A percentile compares a stretch with the other conserved stretches of the same genome.
These are phyloP conservation scores for Colletotrichum gloeosporioides DNA, from an alignment of 2,329 filamentous ascomycete genomes.

Conservation along the genomic window DNA sequence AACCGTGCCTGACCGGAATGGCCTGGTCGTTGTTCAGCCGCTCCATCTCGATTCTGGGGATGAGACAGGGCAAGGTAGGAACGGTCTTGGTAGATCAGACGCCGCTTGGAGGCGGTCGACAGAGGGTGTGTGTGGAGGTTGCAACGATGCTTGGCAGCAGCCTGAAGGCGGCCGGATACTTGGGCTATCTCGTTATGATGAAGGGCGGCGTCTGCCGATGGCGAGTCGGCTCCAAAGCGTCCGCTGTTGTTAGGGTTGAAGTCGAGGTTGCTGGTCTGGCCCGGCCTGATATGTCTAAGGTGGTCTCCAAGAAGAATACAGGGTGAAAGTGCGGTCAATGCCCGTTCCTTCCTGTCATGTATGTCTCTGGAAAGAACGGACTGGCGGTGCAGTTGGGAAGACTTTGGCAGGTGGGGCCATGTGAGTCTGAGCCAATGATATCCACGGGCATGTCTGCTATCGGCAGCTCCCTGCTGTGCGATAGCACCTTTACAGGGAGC, in stretches of 20 bases:
- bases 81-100: not conserved
- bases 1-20: not conserved
- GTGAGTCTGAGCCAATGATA: not conserved
- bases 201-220: not conserved
- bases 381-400: not conserved
- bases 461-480: not conserved
- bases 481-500: not conserved
- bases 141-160: not conserved
- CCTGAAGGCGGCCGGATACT: not conserved
- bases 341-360: not conserved
- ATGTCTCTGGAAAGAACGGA: not conserved
- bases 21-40: not conserved
- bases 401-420: not conserved
- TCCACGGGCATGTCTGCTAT: not conserved
- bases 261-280: not conserved
- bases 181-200: not conserved
- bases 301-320: not conserved
- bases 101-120: not conserved
- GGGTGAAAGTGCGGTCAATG: not conserved
- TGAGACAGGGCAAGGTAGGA: not conserved
- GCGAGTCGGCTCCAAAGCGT: not conserved
- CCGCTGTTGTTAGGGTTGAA: not conserved
- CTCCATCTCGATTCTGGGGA: not conserved
- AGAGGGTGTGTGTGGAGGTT: not conserved
- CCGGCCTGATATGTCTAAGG: not conserved